Percentiles rank a stretch among this genome's conserved stretches.
phyloP scores from a whole-genome alignment of 2,329 filamentous ascomycete species.

The Setomelanomma holmii region DNA sequence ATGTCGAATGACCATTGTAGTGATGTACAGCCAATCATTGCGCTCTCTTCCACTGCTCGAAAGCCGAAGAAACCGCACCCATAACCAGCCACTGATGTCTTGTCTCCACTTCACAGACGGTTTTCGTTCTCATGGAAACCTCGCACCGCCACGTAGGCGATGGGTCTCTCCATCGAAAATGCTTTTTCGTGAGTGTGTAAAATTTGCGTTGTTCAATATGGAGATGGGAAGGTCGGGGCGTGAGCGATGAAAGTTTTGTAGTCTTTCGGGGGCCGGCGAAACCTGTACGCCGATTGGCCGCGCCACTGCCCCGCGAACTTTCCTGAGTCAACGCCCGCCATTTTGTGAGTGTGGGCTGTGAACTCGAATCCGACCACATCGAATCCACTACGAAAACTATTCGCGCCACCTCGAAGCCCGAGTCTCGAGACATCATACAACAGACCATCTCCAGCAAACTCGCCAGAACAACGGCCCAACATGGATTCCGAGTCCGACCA shows the following conservation, averaged over 20 bases:
- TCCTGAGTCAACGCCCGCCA: slow-evolving; percentile 36
- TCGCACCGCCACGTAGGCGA: slow-evolving; percentile 45
- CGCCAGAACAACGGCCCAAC: slow-evolving; percentile 29
- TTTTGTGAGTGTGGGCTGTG: slow-evolving; percentile 44
- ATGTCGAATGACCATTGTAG: background rate
- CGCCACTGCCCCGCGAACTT: slow-evolving; percentile 35
- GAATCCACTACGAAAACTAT: slow-evolving; percentile 11
- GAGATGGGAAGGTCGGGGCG: slow-evolving; percentile 47
- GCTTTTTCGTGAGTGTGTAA: slow-evolving; percentile 62
- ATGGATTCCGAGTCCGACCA: slow-evolving; percentile 53
- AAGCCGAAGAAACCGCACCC: slow-evolving; percentile 63
- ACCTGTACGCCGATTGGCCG: slow-evolving; percentile 14
- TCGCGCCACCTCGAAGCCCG: slow-evolving; percentile 1
- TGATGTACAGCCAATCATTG: slow-evolving; percentile 66
- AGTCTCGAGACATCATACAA: background rate
- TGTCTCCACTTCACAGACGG: slow-evolving; percentile 65
- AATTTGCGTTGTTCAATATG: slow-evolving; percentile 65
- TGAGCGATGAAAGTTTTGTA: slow-evolving; percentile 35
- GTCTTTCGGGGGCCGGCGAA: slow-evolving; percentile 20
- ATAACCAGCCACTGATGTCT: slow-evolving; percentile 59
- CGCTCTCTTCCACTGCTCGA: slow-evolving; percentile 60
- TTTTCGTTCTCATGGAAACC: slow-evolving; percentile 64
- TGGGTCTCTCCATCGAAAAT: slow-evolving; percentile 61
- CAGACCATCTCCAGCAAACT: slow-evolving; percentile 1
- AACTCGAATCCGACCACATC: slow-evolving; percentile 19